Base-by-base conservation (phyloP, 2,329 filamentous ascomycete species). In the Triangularia setosa region DNA sequence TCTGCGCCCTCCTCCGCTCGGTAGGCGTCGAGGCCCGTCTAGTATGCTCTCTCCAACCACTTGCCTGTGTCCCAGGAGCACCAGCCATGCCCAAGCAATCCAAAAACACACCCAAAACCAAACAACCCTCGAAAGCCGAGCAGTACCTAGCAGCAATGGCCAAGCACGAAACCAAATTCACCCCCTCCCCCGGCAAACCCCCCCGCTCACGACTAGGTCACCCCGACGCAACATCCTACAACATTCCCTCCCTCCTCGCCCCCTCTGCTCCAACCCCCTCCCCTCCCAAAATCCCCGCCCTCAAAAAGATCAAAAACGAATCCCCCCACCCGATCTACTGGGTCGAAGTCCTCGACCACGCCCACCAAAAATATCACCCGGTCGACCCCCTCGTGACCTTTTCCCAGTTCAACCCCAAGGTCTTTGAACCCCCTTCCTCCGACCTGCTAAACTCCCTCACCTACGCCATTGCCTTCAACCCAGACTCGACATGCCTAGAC, bases 291-390 rank as follows among this genome's bases (percentile, higher is more conserved):
- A n/a, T n/a, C 11, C 79, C 69, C 0, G 2, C 23, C 8, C 25
- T 27, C 6, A 58, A 72, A 72, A 23, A 9, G n/a, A 84, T 90
- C 11, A 83, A 83, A 24, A 91, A 92, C 33, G 91, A 94, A 72
- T 93, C 92, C 0, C 76, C 85, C 0, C 91, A 89, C 71, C 95
- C 95, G 0, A 83, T 98, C 2, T 98, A 93, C 74, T 99, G 95
- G 95, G 89, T 97, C 0, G 95, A 99, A 77, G 89, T 92, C 3
- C 91, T 97, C 68, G 93, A 97, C 68, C 81, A 87, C 61, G 90
- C 90, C 0, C 87, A 92, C 68, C 91, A 97, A 73, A 96, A 92
- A 79, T 99, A 95, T 95, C 86, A 97, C 62, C 85, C 92, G 0
- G 86, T 95, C 40, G 95, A 99, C 73, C 87, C 93, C 0, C 77